phyloP scores from a whole-genome alignment of 306 rosid species.

The Cotoneaster glaucophyllus region DNA sequence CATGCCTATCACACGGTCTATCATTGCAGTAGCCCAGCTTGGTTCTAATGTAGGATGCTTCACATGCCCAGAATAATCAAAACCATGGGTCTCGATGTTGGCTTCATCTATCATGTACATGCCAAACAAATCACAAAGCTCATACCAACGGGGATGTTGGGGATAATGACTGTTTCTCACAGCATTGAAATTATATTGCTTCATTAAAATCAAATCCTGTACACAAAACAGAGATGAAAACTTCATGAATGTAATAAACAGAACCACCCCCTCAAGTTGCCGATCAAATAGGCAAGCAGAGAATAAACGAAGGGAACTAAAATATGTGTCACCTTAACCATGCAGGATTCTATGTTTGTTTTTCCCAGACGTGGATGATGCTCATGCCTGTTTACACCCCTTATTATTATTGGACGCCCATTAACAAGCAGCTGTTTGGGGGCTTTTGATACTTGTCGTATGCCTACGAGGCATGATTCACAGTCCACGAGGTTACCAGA shows the following conservation, averaged over 20 bases:
- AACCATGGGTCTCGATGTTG: constrained; percentile 90
- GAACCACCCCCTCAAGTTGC: constrained; percentile 2
- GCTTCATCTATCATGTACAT: constrained; percentile 99
- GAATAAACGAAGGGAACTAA: neutral
- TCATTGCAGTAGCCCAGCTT: constrained; percentile 85
- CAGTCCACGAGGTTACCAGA: constrained; percentile 68
- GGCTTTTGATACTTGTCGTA: constrained; percentile 67
- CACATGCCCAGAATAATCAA: constrained; percentile 56
- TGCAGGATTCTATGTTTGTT: constrained; percentile 90
- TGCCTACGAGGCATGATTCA: constrained; percentile 79
- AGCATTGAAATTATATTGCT: constrained; percentile 84
- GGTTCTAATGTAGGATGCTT: constrained; percentile 91
- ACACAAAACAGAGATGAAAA: constrained; percentile 12
- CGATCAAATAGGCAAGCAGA: constrained; percentile 1
- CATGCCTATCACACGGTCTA: constrained; percentile 96
- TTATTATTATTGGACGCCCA: constrained; percentile 71
- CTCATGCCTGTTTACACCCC: constrained; percentile 96
- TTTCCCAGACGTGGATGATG: constrained; percentile 95
- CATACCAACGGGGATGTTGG: constrained; percentile 96
- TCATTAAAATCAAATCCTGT: constrained; percentile 90
- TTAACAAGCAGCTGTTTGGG: constrained; percentile 87
- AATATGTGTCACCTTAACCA: constrained; percentile 59
- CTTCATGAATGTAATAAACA: constrained; percentile 1
- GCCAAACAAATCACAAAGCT: constrained; percentile 89
- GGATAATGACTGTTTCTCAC: constrained; percentile 99